Percentiles rank a stretch among this genome's conserved stretches.
Conservation (phyloP, 768 basidiomycete species). For the Suillus americanus region DNA sequence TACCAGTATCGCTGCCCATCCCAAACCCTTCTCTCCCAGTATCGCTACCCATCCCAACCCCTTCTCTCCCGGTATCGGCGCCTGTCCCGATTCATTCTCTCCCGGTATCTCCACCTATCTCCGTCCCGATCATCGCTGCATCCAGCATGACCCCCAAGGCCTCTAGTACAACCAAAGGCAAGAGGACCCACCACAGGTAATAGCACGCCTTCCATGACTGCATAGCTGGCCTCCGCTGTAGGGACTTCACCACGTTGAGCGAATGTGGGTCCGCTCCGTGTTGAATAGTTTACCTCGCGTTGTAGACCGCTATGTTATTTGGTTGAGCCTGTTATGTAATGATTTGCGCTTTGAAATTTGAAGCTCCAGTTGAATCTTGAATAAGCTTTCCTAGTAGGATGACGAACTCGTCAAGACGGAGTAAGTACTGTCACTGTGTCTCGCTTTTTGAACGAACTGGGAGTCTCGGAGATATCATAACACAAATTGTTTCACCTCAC, state of each 20-base stretch:
- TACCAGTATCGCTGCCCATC: background rate
- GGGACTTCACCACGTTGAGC: background rate
- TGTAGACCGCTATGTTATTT: background rate
- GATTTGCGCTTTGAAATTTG: background rate
- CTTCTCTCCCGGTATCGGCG: background rate
- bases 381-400: background rate
- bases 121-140: background rate
- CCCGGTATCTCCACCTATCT: background rate
- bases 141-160: background rate
- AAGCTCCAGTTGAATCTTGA: background rate
- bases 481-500: background rate
- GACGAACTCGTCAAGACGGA: background rate
- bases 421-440: background rate
- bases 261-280: background rate
- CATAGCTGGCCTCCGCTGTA: slow-evolving; percentile 2
- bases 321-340: background rate
- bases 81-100: background rate
- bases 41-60: background rate
- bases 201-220: background rate
- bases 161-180: background rate
- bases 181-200: background rate
- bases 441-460: background rate
- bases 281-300: slow-evolving; percentile 4
- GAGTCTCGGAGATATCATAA: background rate
- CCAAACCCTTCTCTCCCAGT: background rate